Evolutionary conservation across 306 rosid species (phyloP), one percentile per base, ranked within the genome.

Genomic region (Alnus glutinosa): DNA sequence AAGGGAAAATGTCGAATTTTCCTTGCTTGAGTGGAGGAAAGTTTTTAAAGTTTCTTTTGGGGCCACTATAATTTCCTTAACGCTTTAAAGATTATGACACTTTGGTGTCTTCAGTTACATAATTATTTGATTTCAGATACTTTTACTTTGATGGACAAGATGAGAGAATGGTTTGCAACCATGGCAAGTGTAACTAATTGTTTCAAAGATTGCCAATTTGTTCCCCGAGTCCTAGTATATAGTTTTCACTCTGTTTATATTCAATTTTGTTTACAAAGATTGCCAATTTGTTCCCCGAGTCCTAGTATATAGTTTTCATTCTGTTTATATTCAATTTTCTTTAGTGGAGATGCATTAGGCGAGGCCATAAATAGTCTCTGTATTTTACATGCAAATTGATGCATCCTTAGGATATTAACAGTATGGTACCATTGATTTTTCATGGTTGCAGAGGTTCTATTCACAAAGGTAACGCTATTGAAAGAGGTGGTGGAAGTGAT

Each of bases 361-460:
- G 39, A 39, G 14, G 50, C 1, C 3, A 42, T 68, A 42, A 42
- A 6, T 67, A n/a, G 51, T 1, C 34, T 32, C 70, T 64, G 42
- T 64, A 39, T 64, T 68, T 46, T 39, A 51, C 51, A n/a, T 13
- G 34, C 51, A 68, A 18, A 68, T 68, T 42, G 46, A 70, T 18
- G 4, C 72, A 68, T 42, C 49, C 32, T 3, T 3, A 32, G 28
- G 32, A 4, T 68, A 36, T 68, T 68, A 28, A 42, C 42, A 2
- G 15, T 36, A 48, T n/a, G 51, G 23, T 67, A 42, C 50, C 28
- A 67, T 49, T 14, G 74, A 67, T 32, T 78, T 84, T 50, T 28
- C 75, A 62, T 42, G 55, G 57, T 62, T 36, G 57, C 85, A 88
- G 91, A 88, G 89, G 86, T 88, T 57, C 85, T 86, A 18, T 77